Evolutionary conservation across 441 rosid species (phyloP).

Genomic region (Erysimum pusillum): DNA sequence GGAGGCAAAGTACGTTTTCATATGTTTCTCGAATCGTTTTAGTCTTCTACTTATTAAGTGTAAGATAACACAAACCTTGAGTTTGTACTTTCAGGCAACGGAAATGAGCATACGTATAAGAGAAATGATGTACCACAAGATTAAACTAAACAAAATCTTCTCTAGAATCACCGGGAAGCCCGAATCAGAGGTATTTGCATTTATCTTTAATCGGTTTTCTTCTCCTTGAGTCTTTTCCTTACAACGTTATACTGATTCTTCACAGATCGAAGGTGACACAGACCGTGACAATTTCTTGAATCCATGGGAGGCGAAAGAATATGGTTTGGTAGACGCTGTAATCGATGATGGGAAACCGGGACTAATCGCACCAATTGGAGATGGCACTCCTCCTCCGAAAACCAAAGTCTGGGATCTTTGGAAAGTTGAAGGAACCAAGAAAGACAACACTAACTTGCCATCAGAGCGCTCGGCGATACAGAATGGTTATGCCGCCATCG

Average conservation of each 20-base stretch:
- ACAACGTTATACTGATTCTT: not conserved
- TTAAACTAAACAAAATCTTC: constrained; percentile 81
- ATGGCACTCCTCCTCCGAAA: constrained; percentile 76
- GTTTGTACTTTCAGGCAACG: constrained; percentile 60
- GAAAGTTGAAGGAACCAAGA: constrained; percentile 74
- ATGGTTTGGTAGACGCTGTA: constrained; percentile 80
- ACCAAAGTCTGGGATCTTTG: constrained; percentile 74
- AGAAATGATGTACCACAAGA: constrained; percentile 81
- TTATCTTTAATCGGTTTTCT: not conserved
- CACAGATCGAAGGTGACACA: constrained; percentile 80
- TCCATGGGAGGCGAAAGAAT: constrained; percentile 92
- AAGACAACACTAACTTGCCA: constrained; percentile 65
- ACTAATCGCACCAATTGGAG: constrained; percentile 72
- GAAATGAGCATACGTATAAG: constrained; percentile 76
- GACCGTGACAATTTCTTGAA: constrained; percentile 86
- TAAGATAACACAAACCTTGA: constrained; percentile 14
- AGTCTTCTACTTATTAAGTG: too few relatives aligned
- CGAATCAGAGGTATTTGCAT: constrained; percentile 59
- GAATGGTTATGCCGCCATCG: constrained; percentile 45
- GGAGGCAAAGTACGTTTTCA: constrained; percentile 96
- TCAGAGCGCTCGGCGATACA: constrained; percentile 61
- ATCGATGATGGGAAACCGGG: constrained; percentile 93
- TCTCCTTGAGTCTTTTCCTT: not conserved
- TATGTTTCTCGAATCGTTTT: too few relatives aligned
- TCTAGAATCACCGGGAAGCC: constrained; percentile 85